Conservation (phyloP, 306 rosid species). For the Cajanus cajan region DNA sequence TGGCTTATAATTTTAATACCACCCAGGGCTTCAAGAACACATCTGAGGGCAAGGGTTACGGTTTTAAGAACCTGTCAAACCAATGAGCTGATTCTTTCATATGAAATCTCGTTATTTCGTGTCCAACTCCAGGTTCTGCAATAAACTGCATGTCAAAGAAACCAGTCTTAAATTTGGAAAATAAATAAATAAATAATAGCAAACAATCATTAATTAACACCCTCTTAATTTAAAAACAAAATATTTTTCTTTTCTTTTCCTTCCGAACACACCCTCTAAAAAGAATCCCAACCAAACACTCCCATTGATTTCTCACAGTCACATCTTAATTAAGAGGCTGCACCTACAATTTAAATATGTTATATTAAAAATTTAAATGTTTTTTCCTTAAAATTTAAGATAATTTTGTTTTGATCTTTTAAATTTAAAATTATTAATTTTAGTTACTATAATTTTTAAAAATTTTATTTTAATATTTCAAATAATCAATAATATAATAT, state of each 20-base stretch:
- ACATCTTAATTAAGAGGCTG: too few species aligned
- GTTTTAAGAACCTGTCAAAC: conserved; percentile 67
- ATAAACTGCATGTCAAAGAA: conserved; percentile 48
- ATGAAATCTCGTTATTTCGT: conserved; percentile 56
- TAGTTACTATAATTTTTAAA: too few species aligned
- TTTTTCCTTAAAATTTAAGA: too few species aligned
- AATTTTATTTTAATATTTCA: too few species aligned
- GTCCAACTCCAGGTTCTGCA: conserved; percentile 57
- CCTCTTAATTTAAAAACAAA: background rate
- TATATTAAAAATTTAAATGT: too few species aligned
- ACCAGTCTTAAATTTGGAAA: conserved; percentile 7
- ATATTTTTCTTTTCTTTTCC: too few species aligned
- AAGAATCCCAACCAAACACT: background rate
- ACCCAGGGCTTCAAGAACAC: background rate
- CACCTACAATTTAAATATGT: too few species aligned
- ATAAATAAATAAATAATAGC: too few species aligned
- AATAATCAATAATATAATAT: too few species aligned
- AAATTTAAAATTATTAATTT: too few species aligned
- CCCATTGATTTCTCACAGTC: background rate
- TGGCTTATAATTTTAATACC: background rate
- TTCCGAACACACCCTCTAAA: background rate
- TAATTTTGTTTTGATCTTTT: too few species aligned
- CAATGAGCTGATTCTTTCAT: conserved; percentile 73
- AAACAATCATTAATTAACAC: background rate
- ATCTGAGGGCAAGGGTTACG: background rate